These are phyloP conservation scores for Microthlaspi erraticum DNA, from an alignment of 345 rosid species.

Conservation along the genomic window DNA sequence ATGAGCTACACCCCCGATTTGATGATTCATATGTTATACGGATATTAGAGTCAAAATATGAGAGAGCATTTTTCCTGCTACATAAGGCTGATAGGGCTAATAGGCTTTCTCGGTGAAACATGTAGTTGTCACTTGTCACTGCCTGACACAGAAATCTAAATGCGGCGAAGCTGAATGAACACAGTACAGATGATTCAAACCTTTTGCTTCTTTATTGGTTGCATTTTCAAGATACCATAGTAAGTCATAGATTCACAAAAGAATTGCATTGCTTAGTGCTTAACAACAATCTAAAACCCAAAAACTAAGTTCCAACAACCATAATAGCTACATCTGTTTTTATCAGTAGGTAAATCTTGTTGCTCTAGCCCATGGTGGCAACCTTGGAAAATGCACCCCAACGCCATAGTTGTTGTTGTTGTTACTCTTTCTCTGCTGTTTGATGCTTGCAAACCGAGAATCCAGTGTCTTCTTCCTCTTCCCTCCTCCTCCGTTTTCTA, in stretches of 20 bases:
- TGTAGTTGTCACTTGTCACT: not conserved
- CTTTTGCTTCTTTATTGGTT: not conserved
- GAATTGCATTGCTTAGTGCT: slow-evolving; percentile 20
- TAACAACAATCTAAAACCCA: slow-evolving; percentile 14
- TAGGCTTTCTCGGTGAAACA: not conserved
- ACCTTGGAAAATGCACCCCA: slow-evolving; percentile 42
- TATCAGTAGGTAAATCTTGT: slow-evolving; percentile 49
- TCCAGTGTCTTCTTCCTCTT: slow-evolving; percentile 62
- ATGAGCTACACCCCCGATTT: slow-evolving; percentile 41
- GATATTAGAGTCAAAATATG: not conserved
- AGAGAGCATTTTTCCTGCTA: too few relatives aligned
- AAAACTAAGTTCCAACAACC: not conserved
- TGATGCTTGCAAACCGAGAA: slow-evolving; percentile 78
- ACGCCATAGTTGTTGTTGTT: slow-evolving; percentile 37
- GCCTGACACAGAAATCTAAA: not conserved
- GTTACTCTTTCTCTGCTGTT: slow-evolving; percentile 64
- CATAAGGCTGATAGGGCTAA: too few relatives aligned
- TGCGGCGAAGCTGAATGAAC: not conserved
- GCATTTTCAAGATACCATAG: slow-evolving; percentile 12
- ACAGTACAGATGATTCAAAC: not conserved
- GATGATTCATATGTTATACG: not conserved
- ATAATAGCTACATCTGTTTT: slow-evolving; percentile 1
- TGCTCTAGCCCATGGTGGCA: slow-evolving; percentile 63
- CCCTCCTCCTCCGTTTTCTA: slow-evolving; percentile 43
- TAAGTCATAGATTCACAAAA: slow-evolving; percentile 24